Percentiles rank a stretch among this genome's conserved stretches.
Conservation (phyloP, 257 asterid genomes). For the Petrea volubilis region DNA sequence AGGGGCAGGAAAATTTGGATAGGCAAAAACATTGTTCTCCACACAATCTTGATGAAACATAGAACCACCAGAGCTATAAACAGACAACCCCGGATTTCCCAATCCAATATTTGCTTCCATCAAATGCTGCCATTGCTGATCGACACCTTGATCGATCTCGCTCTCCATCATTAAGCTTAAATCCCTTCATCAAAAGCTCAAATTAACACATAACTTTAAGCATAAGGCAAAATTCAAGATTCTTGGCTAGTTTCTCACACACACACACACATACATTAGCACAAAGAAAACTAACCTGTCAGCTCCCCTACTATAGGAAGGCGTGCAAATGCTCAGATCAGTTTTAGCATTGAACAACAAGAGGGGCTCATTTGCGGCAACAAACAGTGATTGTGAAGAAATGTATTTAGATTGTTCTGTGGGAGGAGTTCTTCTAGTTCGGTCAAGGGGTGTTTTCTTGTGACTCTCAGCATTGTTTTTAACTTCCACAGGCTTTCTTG, state of each 20-base stretch:
- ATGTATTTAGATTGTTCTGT: neutral
- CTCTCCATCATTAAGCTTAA: slow-evolving; percentile 37
- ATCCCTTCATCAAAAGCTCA: neutral
- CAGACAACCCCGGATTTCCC: slow-evolving; percentile 23
- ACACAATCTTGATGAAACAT: slow-evolving; percentile 36
- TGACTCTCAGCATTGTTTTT: slow-evolving; percentile 29
- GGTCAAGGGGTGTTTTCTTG: slow-evolving; percentile 49
- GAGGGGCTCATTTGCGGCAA: slow-evolving; percentile 28
- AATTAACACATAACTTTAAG: neutral
- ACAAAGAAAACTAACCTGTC: slow-evolving; percentile 28
- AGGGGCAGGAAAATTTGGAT: slow-evolving; percentile 11
- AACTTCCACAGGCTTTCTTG: slow-evolving; percentile 99
- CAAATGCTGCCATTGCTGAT: slow-evolving; percentile 46
- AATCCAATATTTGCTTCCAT: slow-evolving; percentile 29
- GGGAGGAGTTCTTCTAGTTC: neutral
- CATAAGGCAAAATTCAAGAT: neutral
- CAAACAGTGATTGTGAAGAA: slow-evolving; percentile 9
- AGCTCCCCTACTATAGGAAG: slow-evolving; percentile 22
- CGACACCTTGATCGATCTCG: slow-evolving; percentile 37
- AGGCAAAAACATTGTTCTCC: slow-evolving; percentile 36
- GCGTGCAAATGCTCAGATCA: slow-evolving; percentile 31
- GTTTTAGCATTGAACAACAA: slow-evolving; percentile 26
- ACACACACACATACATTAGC: neutral
- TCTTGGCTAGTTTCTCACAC: neutral
- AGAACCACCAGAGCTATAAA: slow-evolving; percentile 25